Base-by-base conservation (phyloP, 495 filamentous ascomycete genomes). In the Lentithecium fluviatile region DNA sequence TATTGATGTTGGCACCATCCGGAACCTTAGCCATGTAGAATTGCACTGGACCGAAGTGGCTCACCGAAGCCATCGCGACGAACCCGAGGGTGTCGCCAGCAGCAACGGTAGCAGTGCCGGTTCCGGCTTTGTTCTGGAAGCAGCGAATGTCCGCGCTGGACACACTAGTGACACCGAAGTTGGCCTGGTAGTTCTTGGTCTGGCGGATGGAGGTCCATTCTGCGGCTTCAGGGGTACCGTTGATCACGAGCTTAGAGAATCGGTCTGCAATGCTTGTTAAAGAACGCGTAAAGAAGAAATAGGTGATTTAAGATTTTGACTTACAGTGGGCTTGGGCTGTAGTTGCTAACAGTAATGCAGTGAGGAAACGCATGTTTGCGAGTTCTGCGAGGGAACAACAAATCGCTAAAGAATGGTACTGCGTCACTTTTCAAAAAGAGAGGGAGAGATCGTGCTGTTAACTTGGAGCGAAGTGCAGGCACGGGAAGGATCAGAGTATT, bases 1-100 rank as follows among this genome's bases (percentile, higher is more conserved):
- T 56, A 36, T 60, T 60, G n/a, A 61, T 55, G 45, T 57, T 43
- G 23, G 56, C 56, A 26, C 58, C 23, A 21, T 60, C 56, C 2
- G 62, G 62, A 17, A 61, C 62, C 19, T 47, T 49, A 6, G 62
- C 62, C 62, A 65, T 65, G 47, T 65, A 65, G 37, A 65, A 65
- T 51, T 60, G 57, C 20, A 65, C 43, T 1, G 62, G 62, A 8
- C 62, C 62, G 23, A 61, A 61, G 24, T 65, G 62, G 8, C 45
- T 23, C 13, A 65, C 42, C n/a, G 49, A 2, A 10, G 62, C 43
- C 10, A 15, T 38, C 15, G 62, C 62, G 7, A 52, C 52, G 34
- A 65, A 65, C 23, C 62, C 62, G 2, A 65, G 24, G 2, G 26
- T 54, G 1, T 60, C 48, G 11, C 62, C 62, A 10, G 62, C 62